Conservation (phyloP, 345 rosid genomes). For the Hirschfeldia incana region DNA sequence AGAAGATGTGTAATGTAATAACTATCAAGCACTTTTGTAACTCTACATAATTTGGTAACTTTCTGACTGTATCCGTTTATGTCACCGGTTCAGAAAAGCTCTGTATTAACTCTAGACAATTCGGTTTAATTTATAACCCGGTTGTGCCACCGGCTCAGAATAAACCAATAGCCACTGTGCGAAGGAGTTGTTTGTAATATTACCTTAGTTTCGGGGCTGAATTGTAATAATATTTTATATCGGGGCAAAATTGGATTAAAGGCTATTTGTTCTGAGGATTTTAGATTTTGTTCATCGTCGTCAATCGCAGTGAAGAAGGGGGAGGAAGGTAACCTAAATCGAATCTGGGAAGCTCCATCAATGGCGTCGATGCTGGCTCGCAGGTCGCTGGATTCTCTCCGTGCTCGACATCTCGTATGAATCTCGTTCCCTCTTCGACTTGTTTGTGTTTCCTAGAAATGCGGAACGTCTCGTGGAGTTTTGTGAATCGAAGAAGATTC, state of each 20-base stretch:
- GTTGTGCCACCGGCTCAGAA: constrained; percentile 1
- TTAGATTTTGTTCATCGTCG: neutral
- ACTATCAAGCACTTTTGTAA: constrained; percentile 10
- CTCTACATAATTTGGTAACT: neutral
- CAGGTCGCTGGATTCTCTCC: constrained; percentile 63
- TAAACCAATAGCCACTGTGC: neutral
- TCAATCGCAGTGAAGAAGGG: too few species aligned
- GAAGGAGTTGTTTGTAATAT: constrained; percentile 17
- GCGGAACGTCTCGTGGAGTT: neutral
- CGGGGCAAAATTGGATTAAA: neutral
- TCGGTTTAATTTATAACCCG: constrained; percentile 5
- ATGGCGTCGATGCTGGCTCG: constrained; percentile 87
- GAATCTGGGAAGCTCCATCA: constrained; percentile 2
- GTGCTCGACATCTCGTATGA: constrained; percentile 69
- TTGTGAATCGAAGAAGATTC: neutral
- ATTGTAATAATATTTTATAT: neutral
- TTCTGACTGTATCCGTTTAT: constrained; percentile 17
- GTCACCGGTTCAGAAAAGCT: neutral
- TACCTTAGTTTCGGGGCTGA: neutral
- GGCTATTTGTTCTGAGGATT: constrained; percentile 2
- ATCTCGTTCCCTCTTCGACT: neutral
- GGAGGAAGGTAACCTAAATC: constrained; percentile 13
- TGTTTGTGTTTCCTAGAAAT: neutral
- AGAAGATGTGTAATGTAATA: neutral
- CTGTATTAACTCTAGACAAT: neutral